Evolutionary conservation across 768 basidiomycete genomes (phyloP).

Genomic region (Coprinellus micaceus): DNA sequence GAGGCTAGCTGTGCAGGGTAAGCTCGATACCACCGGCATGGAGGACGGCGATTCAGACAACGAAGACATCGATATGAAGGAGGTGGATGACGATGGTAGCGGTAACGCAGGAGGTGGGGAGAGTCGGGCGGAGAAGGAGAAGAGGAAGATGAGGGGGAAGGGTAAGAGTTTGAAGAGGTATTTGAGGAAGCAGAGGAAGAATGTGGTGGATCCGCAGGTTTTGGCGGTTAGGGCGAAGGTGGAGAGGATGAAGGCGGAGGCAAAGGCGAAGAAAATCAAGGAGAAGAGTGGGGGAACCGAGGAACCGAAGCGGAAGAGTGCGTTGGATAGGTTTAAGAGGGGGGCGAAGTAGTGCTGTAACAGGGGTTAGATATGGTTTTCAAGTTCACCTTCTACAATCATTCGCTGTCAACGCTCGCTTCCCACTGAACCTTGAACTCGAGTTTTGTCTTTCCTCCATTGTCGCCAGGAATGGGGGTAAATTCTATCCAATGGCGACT

Average conservation of each 20-base stretch:
- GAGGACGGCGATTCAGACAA: not conserved
- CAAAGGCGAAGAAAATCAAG: constrained; percentile 41
- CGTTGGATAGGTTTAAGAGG: constrained; percentile 37
- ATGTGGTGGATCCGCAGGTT: constrained; percentile 82
- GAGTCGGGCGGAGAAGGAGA: constrained; percentile 47
- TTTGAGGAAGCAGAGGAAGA: constrained; percentile 89
- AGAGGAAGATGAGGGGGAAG: constrained; percentile 83
- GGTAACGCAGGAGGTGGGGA: constrained; percentile 32
- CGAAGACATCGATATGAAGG: constrained; percentile 11
- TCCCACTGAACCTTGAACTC: no score
- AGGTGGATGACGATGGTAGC: constrained; percentile 34
- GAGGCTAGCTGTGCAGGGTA: constrained; percentile 67
- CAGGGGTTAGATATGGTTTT: no score
- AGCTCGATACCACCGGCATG: constrained; percentile 58
- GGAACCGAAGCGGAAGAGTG: constrained; percentile 30
- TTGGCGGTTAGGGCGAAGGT: constrained; percentile 67
- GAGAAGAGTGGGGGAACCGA: constrained; percentile 22
- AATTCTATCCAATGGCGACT: no score
- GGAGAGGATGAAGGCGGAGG: constrained; percentile 54
- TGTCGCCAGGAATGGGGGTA: no score
- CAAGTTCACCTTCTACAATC: no score
- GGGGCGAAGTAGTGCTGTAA: not conserved
- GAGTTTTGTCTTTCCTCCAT: no score
- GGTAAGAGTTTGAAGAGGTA: constrained; percentile 83
- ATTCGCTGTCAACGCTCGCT: no score